Base-by-base conservation (phyloP, 495 filamentous ascomycete species). In the Aspergillus mulundensis region DNA sequence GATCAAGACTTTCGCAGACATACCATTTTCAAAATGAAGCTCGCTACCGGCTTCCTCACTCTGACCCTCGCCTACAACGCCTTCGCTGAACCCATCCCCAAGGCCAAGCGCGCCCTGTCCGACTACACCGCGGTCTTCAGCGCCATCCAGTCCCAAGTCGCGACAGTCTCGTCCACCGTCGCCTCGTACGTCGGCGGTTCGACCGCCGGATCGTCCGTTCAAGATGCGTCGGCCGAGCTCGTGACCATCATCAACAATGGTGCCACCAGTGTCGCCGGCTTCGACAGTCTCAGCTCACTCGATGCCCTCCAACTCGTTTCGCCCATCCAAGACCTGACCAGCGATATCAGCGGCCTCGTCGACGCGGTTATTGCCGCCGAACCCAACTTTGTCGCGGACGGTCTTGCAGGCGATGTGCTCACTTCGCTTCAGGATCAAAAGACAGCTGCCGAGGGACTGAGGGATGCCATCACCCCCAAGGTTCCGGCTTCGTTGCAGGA, bases 341-440 rank as follows among this genome's bases (percentile, higher is more conserved):
- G 62, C 30, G 57, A 63, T 2, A 66, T 72, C 23, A 19, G 69
- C 58, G 42, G 45, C 36, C 56, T 70, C 8, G 48, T 75, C 32
- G 49, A 62, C 11, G 68, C 69, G 47, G 46, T 77, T 36, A 62
- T 64, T 50, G 50, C 53, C 40, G 73, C 72, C 61, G 70, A 74
- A 61, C 19, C 44, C 20, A 45, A 63, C 32, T 68, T 78, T 54
- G 65, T 65, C 34, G 52, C 68, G 11, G 68, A 69, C 36, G 59
- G 61, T 24, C 55, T 65, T n/a, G 66, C 64, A 49, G 54, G 36
- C 0, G 43, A 54, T 8, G 57, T 75, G 44, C 56, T 69, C 20
- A 34, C 49, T 21, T 47, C 57, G 11, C 61, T 76, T 30, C 38
- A 60, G 23, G 50, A 59, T 16, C 61, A 71, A 51, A 63, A 65